These are phyloP conservation scores for Nakazawaea peltata DNA, from an alignment of 805 yeast genomes.

Conservation along the genomic window DNA sequence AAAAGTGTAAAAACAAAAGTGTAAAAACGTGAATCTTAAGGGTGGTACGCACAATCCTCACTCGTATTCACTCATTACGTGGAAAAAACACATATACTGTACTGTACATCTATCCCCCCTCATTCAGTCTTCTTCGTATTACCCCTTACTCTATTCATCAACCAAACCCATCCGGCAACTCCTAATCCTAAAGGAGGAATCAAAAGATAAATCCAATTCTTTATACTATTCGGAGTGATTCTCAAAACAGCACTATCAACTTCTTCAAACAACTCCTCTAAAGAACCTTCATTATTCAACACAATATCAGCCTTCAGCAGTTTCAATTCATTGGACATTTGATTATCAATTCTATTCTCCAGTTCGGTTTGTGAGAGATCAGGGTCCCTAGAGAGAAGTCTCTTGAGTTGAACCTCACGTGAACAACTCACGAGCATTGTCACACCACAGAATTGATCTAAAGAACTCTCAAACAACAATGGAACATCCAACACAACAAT, in stretches of 20 bases:
- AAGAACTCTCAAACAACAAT: constrained; percentile 70
- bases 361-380: constrained; percentile 63
- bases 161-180: too few species aligned
- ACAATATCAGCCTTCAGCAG: constrained; percentile 54
- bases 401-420: constrained; percentile 45
- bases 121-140: too few species aligned
- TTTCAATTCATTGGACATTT: constrained; percentile 59
- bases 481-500: constrained; percentile 87
- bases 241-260: constrained; percentile 30
- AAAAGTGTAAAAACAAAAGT: too few species aligned
- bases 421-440: constrained; percentile 63
- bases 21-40: too few species aligned
- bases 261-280: constrained; percentile 33
- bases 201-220: constrained; percentile 11
- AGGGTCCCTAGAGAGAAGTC: constrained; percentile 63
- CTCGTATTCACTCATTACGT: too few species aligned
- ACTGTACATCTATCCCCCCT: too few species aligned
- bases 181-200: constrained; percentile 14
- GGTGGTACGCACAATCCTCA: too few species aligned
- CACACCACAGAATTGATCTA: constrained; percentile 64
- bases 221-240: constrained; percentile 28
- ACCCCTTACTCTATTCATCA: too few species aligned
- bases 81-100: too few species aligned
- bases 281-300: constrained; percentile 49
- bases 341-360: constrained; percentile 61